These are phyloP conservation scores for Curvularia spicifera DNA, from an alignment of 2,329 filamentous ascomycete species.

Conservation along the genomic window DNA sequence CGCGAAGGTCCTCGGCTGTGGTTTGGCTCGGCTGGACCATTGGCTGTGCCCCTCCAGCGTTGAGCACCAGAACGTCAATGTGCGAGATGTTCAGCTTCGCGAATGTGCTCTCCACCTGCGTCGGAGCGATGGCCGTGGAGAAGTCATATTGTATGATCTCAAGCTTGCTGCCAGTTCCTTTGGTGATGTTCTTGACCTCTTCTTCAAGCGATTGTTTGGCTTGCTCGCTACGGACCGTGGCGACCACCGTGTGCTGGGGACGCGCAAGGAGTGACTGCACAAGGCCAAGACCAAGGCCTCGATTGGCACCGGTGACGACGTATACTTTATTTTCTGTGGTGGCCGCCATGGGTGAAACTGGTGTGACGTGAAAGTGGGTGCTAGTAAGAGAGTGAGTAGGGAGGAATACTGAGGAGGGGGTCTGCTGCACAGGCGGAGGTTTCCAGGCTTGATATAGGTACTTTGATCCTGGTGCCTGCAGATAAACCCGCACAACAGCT, in stretches of 20 bases:
- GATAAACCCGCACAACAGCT: background rate
- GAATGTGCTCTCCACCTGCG: background rate
- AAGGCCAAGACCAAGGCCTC: slow-evolving; percentile 11
- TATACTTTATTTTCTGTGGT: slow-evolving; percentile 2
- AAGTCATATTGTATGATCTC: slow-evolving; percentile 10
- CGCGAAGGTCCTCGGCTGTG: slow-evolving; percentile 3
- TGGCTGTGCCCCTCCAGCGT: slow-evolving; percentile 2
- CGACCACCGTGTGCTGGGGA: slow-evolving; percentile 5
- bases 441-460: slow-evolving; percentile 1
- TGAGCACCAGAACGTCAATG: slow-evolving; percentile 6
- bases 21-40: slow-evolving; percentile 3
- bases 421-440: slow-evolving; percentile 2
- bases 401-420: background rate
- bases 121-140: background rate
- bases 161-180: slow-evolving; percentile 9
- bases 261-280: slow-evolving; percentile 6
- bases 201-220: slow-evolving; percentile 7
- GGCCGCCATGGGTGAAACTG: background rate
- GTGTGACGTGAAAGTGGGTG: background rate
- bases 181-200: slow-evolving; percentile 1
- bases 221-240: slow-evolving; percentile 2
- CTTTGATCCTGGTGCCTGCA: slow-evolving; percentile 1
- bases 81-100: slow-evolving; percentile 1
- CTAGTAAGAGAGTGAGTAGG: background rate
- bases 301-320: slow-evolving; percentile 11